phyloP scores from a whole-genome alignment of 495 filamentous ascomycete species.

The Aspergillus conjunctus region DNA sequence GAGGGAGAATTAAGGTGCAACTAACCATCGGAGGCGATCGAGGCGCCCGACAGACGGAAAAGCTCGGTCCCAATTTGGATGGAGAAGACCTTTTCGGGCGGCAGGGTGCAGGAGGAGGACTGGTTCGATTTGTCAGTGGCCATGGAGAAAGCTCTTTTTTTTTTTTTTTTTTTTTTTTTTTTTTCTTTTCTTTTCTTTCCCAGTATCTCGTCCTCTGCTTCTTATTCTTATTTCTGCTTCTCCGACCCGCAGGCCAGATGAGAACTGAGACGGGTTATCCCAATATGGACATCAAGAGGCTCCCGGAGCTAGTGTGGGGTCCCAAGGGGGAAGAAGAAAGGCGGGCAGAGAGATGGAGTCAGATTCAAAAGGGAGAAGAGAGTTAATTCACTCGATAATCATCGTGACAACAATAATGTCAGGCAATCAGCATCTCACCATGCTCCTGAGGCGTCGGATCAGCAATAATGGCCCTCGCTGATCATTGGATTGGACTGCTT shows the following conservation, averaged over 20 bases:
- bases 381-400: no score
- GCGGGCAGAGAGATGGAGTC: neutral
- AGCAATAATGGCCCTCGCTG: neutral
- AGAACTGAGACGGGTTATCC: neutral
- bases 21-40: slow-evolving; percentile 93
- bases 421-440: no score
- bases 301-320: neutral
- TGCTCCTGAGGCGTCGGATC: neutral
- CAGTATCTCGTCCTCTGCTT: neutral
- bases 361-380: neutral
- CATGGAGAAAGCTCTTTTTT: neutral
- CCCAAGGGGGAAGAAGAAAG: neutral
- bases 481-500: no score
- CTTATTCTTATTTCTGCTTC: neutral
- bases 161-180: neutral
- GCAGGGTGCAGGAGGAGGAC: slow-evolving; percentile 39
- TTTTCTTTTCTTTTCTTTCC: neutral
- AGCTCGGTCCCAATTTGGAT: slow-evolving; percentile 93
- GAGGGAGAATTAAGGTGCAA: slow-evolving; percentile 23
- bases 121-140: neutral
- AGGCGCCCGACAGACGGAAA: slow-evolving; percentile 92
- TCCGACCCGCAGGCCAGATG: neutral
- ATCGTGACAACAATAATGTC: no score
- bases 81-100: slow-evolving; percentile 74
- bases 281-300: neutral